Conservation (phyloP, 352 stramenopile genomes). For the Phytophthora ramorum region DNA sequence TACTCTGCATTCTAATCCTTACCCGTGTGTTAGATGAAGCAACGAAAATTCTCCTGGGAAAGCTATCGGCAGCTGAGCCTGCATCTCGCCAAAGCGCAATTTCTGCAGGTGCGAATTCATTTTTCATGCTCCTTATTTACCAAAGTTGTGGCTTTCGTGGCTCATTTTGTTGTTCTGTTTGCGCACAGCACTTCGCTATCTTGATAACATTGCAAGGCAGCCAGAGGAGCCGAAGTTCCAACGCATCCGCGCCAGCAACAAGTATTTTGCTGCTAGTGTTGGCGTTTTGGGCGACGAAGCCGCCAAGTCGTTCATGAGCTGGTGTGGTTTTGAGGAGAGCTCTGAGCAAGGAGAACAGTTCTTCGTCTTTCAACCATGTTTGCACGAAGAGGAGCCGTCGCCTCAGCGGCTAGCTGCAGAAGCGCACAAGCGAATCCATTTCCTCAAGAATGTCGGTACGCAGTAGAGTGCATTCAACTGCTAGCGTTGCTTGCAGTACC, state of each 20-base stretch:
- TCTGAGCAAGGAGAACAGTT: slow-evolving; percentile 44
- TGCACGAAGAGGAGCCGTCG: slow-evolving; percentile 3
- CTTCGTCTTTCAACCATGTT: slow-evolving; percentile 44
- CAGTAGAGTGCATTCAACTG: slow-evolving; percentile 20
- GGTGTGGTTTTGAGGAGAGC: slow-evolving; percentile 60
- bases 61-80: slow-evolving; percentile 22
- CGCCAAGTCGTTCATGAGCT: slow-evolving; percentile 41
- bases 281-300: slow-evolving; percentile 28
- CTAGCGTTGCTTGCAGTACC: background rate
- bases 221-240: slow-evolving; percentile 72
- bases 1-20: background rate
- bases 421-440: slow-evolving; percentile 39
- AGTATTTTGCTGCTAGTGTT: slow-evolving; percentile 70
- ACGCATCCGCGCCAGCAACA: slow-evolving; percentile 76
- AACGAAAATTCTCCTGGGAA: slow-evolving; percentile 28
- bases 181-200: slow-evolving; percentile 57
- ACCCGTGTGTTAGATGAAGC: slow-evolving; percentile 25
- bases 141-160: too few species aligned
- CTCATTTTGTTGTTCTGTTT: slow-evolving; percentile 13
- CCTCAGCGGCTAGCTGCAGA: slow-evolving; percentile 28
- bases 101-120: slow-evolving; percentile 39
- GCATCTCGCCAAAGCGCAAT: slow-evolving; percentile 34
- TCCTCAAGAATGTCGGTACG: slow-evolving; percentile 38
- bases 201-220: slow-evolving; percentile 68
- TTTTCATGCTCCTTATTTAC: background rate